A percentile compares a stretch with the other conserved stretches of the same genome.
These are phyloP conservation scores for Erigeron philadelphicus DNA, from an alignment of 140 eudicot species.

Conservation along the genomic window DNA sequence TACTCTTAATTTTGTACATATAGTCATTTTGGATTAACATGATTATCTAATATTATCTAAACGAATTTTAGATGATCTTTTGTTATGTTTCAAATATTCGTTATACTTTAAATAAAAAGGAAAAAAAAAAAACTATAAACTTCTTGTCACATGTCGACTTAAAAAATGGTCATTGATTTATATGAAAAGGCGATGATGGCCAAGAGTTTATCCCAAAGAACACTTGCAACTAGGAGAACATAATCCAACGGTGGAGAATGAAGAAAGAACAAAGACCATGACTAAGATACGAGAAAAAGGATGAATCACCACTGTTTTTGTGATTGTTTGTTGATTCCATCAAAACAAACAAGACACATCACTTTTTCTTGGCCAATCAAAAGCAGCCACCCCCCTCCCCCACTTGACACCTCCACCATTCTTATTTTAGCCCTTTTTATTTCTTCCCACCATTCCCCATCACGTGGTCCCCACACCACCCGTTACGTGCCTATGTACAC, in stretches of 20 bases:
- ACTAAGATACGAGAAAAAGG: conserved; percentile 14
- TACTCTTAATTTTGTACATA: too few relatives aligned
- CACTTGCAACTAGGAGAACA: conserved; percentile 22
- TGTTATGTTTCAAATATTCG: too few relatives aligned
- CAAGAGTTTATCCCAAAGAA: conserved; percentile 21
- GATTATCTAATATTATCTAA: too few relatives aligned
- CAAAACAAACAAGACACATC: conserved; percentile 30
- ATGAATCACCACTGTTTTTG: conserved; percentile 27
- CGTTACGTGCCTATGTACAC: conserved; percentile 8
- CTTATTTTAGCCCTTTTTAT: conserved; percentile 9
- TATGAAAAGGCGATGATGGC: background rate
- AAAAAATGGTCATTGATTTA: background rate
- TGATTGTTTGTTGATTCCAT: conserved; percentile 19
- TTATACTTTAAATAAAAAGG: too few relatives aligned
- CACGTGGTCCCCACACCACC: conserved; percentile 23
- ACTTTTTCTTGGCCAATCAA: conserved; percentile 30
- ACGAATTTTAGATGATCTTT: too few relatives aligned
- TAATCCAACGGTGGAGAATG: conserved; percentile 29
- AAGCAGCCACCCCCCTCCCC: conserved; percentile 24
- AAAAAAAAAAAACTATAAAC: background rate
- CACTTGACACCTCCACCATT: conserved; percentile 38
- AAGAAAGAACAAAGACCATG: conserved; percentile 7
- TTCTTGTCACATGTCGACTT: background rate
- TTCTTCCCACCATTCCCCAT: conserved; percentile 30
- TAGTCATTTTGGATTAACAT: too few relatives aligned